phyloP scores from a whole-genome alignment of 257 asterid species.

The Solanum pinnatisectum region DNA sequence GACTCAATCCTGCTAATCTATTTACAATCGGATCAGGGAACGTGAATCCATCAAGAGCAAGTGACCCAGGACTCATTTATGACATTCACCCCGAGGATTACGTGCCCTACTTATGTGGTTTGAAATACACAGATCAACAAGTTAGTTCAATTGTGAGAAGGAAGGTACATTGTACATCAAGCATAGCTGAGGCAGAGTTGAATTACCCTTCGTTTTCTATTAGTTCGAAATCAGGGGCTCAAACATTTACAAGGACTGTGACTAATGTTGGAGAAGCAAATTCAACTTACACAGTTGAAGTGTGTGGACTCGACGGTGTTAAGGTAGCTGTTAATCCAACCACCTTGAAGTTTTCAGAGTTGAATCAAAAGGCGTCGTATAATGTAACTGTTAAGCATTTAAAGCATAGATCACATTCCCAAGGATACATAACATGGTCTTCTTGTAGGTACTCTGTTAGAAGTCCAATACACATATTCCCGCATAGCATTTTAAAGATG shows the following conservation, averaged over 20 bases:
- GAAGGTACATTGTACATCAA: constrained; percentile 6
- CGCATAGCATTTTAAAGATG: background rate
- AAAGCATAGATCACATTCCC: background rate
- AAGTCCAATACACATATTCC: background rate
- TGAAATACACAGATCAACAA: constrained; percentile 18
- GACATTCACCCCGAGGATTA: constrained; percentile 20
- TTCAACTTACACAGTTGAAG: background rate
- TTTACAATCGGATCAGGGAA: constrained; percentile 18
- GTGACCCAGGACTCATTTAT: constrained; percentile 22
- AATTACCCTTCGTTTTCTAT: constrained; percentile 27
- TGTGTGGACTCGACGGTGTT: background rate
- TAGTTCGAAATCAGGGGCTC: background rate
- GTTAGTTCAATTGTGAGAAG: background rate
- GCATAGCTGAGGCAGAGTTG: constrained; percentile 19
- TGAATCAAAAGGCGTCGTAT: background rate
- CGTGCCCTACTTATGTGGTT: constrained; percentile 20
- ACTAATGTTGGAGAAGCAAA: constrained; percentile 11
- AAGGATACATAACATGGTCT: background rate
- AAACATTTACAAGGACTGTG: background rate
- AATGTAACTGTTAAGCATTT: background rate
- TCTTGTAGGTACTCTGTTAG: background rate
- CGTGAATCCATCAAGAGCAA: constrained; percentile 17
- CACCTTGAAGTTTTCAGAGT: background rate
- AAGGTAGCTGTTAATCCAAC: background rate
- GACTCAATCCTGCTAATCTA: background rate